phyloP scores from a whole-genome alignment of 305 asterid species.

The Galium porrigens region DNA sequence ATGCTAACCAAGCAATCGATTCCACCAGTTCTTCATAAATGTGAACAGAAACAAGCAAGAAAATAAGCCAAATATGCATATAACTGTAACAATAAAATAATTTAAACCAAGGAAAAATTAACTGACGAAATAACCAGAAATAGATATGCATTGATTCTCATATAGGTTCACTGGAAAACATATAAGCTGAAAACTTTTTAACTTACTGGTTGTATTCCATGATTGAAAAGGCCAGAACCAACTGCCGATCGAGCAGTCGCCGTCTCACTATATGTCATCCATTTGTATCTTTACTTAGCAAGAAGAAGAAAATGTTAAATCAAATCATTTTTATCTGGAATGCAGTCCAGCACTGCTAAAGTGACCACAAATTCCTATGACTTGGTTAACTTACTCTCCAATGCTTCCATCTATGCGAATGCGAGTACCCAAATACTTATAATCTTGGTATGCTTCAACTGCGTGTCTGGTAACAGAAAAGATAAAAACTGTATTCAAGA shows the following conservation, averaged over 20 bases:
- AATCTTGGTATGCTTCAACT: constrained; percentile 58
- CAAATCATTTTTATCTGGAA: not conserved
- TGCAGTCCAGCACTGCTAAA: not conserved
- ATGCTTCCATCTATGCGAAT: constrained; percentile 78
- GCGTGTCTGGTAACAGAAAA: constrained; percentile 47
- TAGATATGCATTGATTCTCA: not conserved
- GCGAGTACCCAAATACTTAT: constrained; percentile 89
- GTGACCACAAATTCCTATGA: constrained; percentile 3
- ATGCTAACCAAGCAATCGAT: constrained; percentile 8
- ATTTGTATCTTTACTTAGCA: constrained; percentile 53
- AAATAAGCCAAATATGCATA: not conserved
- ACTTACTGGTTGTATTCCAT: constrained; percentile 61
- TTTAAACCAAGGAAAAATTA: not conserved
- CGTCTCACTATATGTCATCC: constrained; percentile 95
- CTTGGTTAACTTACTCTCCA: constrained; percentile 65
- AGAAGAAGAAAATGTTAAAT: constrained; percentile 5
- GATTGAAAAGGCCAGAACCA: constrained; percentile 71
- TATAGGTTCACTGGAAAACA: not conserved
- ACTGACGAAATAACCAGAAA: not conserved
- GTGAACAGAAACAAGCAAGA: not conserved
- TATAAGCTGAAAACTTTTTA: constrained; percentile 2
- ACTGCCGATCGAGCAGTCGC: constrained; percentile 74
- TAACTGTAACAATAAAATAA: not conserved
- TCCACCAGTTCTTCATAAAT: not conserved
- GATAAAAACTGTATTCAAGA: not conserved